A percentile compares a stretch with the other conserved stretches of the same genome.
These are phyloP conservation scores for Silene uniflora DNA, from an alignment of 148 eudicot species.

Conservation along the genomic window DNA sequence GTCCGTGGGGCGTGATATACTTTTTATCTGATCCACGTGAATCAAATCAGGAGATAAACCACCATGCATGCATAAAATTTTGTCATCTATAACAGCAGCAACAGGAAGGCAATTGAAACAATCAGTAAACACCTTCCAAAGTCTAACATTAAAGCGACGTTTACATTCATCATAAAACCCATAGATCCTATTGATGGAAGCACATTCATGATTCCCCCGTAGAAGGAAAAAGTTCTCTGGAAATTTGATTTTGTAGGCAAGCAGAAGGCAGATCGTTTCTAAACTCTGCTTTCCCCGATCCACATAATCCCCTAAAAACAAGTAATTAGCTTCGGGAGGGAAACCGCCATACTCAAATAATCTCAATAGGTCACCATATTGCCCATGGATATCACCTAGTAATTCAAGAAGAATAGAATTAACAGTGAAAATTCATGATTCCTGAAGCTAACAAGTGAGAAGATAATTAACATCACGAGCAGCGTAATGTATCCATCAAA, in stretches of 20 bases:
- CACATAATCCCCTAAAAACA: slow-evolving; percentile 75
- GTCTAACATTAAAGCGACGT: slow-evolving; percentile 69
- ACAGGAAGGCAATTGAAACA: slow-evolving; percentile 79
- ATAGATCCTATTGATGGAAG: slow-evolving; percentile 62
- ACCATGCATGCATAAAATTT: slow-evolving; percentile 82
- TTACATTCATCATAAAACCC: slow-evolving; percentile 80
- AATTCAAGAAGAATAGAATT: not conserved
- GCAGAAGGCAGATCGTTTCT: slow-evolving; percentile 69
- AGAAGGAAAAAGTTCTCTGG: slow-evolving; percentile 71
- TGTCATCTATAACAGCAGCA: slow-evolving; percentile 73
- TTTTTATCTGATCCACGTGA: slow-evolving; percentile 61
- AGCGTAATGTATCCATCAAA: not conserved
- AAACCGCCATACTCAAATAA: slow-evolving; percentile 82
- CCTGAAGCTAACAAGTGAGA: not conserved
- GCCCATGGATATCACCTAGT: slow-evolving; percentile 83
- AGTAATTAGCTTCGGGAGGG: slow-evolving; percentile 73
- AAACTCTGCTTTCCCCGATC: slow-evolving; percentile 74
- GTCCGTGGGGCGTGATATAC: slow-evolving; percentile 58
- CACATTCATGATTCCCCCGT: slow-evolving; percentile 73
- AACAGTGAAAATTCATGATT: not conserved
- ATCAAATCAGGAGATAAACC: slow-evolving; percentile 71
- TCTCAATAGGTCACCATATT: slow-evolving; percentile 69
- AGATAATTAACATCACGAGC: not conserved
- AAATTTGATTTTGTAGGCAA: slow-evolving; percentile 66
- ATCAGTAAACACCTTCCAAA: slow-evolving; percentile 66